Evolutionary conservation across 2,329 filamentous ascomycete species (phyloP).

Genomic region (Aspergillus cejpii): DNA sequence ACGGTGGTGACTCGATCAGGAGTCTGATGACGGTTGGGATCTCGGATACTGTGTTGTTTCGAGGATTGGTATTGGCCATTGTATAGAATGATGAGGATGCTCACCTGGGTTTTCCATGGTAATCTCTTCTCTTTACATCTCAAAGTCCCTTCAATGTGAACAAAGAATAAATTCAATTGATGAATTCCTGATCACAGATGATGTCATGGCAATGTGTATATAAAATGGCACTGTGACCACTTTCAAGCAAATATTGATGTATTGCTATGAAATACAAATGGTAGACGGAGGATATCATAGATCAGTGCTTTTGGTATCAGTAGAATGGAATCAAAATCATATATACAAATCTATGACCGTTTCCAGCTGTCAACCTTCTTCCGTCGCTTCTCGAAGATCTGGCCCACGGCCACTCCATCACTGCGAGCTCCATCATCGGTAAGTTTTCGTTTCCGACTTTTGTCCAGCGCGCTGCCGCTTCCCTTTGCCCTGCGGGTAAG

Average conservation of each 20-base stretch:
- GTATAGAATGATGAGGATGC: too few species aligned
- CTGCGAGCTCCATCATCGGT: constrained; percentile 65
- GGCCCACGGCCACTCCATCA: constrained; percentile 61
- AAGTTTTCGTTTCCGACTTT: constrained; percentile 72
- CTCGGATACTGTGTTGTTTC: constrained; percentile 44
- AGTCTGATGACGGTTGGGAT: constrained; percentile 60
- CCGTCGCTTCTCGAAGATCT: constrained; percentile 45
- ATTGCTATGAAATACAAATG: too few species aligned
- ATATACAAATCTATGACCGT: constrained; percentile 14
- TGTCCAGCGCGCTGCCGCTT: constrained; percentile 59
- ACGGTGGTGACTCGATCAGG: constrained; percentile 61
- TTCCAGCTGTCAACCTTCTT: constrained; percentile 43
- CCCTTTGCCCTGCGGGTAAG: constrained; percentile 65
- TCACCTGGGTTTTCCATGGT: constrained; percentile 19
- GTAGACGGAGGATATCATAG: too few species aligned
- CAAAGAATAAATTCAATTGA: too few species aligned
- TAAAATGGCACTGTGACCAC: too few species aligned
- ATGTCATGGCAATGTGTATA: too few species aligned
- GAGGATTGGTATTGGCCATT: too few species aligned
- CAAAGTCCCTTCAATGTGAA: too few species aligned
- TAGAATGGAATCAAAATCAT: too few species aligned
- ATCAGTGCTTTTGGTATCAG: too few species aligned
- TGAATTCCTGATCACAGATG: too few species aligned
- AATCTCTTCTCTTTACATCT: background rate
- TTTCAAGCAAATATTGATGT: too few species aligned